Percentiles rank a stretch among this genome's conserved stretches.
phyloP scores from a whole-genome alignment of 2,329 filamentous ascomycete species.

The Hypoxylon rubiginosum region DNA sequence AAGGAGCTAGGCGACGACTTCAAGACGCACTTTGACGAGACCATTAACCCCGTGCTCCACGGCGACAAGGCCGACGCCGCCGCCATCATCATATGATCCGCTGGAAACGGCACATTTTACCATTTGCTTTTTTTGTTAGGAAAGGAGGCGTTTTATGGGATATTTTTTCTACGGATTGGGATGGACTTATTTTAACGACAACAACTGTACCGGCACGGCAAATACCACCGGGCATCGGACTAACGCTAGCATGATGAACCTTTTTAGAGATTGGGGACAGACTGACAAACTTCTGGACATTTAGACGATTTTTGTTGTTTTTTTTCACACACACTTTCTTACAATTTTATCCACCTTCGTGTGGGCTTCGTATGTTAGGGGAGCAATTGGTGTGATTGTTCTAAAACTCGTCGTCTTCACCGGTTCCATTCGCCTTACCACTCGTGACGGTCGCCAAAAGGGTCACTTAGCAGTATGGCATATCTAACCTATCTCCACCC shows the following conservation, averaged over 20 bases:
- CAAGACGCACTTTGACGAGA: slow-evolving; percentile 78
- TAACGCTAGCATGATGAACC: slow-evolving; percentile 31
- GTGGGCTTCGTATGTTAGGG: slow-evolving; percentile 18
- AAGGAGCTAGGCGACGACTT: slow-evolving; percentile 82
- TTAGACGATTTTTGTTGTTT: slow-evolving; percentile 31
- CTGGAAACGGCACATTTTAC: slow-evolving; percentile 19
- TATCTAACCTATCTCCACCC: neutral
- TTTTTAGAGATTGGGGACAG: slow-evolving; percentile 34
- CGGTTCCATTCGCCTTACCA: neutral
- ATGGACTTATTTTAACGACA: slow-evolving; percentile 25
- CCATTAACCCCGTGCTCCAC: slow-evolving; percentile 75
- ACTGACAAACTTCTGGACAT: slow-evolving; percentile 37
- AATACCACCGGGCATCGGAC: slow-evolving; percentile 12
- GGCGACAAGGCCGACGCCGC: slow-evolving; percentile 64
- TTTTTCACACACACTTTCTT: no score
- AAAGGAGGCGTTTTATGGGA: slow-evolving; percentile 13
- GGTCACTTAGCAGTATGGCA: slow-evolving; percentile 4
- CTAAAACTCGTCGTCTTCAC: slow-evolving; percentile 4
- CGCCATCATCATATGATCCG: slow-evolving; percentile 50
- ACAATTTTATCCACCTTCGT: slow-evolving; percentile 24
- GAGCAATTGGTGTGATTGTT: slow-evolving; percentile 25
- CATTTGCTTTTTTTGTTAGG: slow-evolving; percentile 6
- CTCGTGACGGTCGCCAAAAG: neutral
- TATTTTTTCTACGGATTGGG: neutral
- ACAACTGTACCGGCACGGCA: slow-evolving; percentile 5